Base-by-base conservation (phyloP, 2,329 filamentous ascomycete genomes). In the Fusarium sp. region DNA sequence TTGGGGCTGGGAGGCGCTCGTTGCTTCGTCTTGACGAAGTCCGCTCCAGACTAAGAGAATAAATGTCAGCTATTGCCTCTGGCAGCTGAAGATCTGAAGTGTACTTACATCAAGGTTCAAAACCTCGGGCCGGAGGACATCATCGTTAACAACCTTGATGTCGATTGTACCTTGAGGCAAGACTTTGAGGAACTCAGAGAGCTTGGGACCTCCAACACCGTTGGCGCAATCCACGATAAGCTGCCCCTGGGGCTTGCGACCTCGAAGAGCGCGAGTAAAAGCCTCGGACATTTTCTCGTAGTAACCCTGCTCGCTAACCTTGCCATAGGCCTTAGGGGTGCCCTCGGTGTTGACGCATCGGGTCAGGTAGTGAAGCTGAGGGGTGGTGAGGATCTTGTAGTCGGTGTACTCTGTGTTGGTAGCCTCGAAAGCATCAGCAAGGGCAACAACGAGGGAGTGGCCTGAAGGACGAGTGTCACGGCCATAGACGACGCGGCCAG, bases 11-110 rank as follows among this genome's bases (percentile, higher is more conserved):
- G 93, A 58, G 96, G 96, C 68, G 94, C 93, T 73, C 95, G 91
- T 86, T 99, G 96, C 84, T 94, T 94, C 24, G 96, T 98, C 87
- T 99, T 99, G 83, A 99, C 96, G 78, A 91, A 98, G 84, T 99
- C 96, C 80, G 96, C 96, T 82, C 96, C 96, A 80, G 94, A 97
- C 91, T 97, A 17, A 34, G 45, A 41, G 42, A 28, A 55, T 39
- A 8, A 56, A 45, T 22, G 51, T 75, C 41, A 72, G 57, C 62
- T 55, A 41, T 67, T 62, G 62, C 20, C n/a, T 48, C 10, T 57
- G 50, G 26, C 26, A 32, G 13, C 20, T 5, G 39, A 18, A 18
- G 30, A 47, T 32, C 20, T 48, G 24, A 58, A 20, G n/a, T 38
- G 18, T 30, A 82, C 89, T 83, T 86, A 95, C 94, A 78, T 97